These are phyloP conservation scores for Tetradesmus lagerheimii DNA, from an alignment of 139 green algal genomes.

Conservation along the genomic window DNA sequence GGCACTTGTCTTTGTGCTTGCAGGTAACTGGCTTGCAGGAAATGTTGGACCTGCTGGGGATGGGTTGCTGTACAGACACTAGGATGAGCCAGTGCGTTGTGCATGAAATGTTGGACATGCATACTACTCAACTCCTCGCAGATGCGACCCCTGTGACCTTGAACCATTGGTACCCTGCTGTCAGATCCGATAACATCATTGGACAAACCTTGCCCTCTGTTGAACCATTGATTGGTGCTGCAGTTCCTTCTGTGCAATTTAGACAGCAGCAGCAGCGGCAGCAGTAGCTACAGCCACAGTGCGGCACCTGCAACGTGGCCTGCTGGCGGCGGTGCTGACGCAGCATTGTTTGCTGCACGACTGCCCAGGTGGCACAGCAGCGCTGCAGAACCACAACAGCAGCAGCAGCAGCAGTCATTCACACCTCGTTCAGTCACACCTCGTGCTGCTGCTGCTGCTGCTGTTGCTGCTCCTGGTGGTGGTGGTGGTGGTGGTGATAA, in stretches of 20 bases:
- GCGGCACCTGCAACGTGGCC: background rate
- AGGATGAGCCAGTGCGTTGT: no score
- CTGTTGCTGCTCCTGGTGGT: background rate
- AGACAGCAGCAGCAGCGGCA: background rate
- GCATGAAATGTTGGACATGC: background rate
- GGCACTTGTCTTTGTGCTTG: background rate
- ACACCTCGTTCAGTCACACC: no score
- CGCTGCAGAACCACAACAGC: background rate
- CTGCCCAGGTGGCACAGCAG: background rate
- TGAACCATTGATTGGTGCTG: background rate
- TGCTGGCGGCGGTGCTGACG: background rate
- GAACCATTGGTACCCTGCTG: no score
- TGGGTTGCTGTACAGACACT: no score
- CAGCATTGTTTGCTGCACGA: background rate
- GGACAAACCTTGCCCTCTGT: no score
- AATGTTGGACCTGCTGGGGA: no score
- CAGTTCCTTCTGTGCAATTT: background rate
- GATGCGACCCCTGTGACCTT: no score
- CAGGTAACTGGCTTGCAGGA: background rate
- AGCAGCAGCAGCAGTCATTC: conserved; percentile 18
- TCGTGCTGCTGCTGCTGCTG: background rate
- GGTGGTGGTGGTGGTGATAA: background rate
- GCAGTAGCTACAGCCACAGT: background rate
- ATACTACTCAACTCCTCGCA: background rate
- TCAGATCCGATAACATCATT: no score